A percentile compares a stretch with the other conserved stretches of the same genome.
phyloP scores from a whole-genome alignment of 306 rosid species.

The Gastrolobium villosum region DNA sequence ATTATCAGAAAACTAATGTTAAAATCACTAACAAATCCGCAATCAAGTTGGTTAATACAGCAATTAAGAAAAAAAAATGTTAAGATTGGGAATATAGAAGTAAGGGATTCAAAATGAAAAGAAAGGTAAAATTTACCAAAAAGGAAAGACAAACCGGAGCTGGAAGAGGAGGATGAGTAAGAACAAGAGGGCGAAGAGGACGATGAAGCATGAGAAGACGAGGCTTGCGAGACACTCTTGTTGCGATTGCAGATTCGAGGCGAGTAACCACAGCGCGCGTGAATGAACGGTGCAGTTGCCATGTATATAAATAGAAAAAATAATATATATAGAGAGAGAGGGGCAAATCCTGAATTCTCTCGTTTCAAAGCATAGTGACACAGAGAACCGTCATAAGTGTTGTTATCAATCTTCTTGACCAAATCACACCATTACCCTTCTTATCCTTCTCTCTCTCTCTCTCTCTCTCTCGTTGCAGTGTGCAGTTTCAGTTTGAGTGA shows the following conservation, averaged over 20 bases:
- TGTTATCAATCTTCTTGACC: neutral
- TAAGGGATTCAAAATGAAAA: neutral
- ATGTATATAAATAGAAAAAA: slow-evolving; percentile 5
- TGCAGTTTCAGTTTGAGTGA: neutral
- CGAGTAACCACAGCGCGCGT: slow-evolving; percentile 48
- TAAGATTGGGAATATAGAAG: neutral
- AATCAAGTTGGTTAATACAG: neutral
- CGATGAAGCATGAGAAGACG: slow-evolving; percentile 43
- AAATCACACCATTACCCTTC: neutral
- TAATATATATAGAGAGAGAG: neutral
- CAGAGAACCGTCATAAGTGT: neutral
- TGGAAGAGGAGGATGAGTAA: slow-evolving; percentile 38
- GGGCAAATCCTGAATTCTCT: slow-evolving; percentile 26
- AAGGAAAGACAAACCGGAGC: slow-evolving; percentile 40
- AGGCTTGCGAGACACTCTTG: slow-evolving; percentile 26
- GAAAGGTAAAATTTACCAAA: slow-evolving; percentile 32
- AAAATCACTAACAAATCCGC: neutral
- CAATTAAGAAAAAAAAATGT: neutral
- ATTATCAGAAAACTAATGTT: neutral
- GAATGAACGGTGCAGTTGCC: slow-evolving; percentile 51
- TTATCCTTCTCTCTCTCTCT: neutral
- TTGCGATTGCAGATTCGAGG: slow-evolving; percentile 38
- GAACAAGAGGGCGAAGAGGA: slow-evolving; percentile 26
- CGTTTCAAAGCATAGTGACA: slow-evolving; percentile 14
- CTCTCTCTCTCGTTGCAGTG: neutral